Evolutionary conservation across 2,329 filamentous ascomycete species (phyloP).

Genomic region (Apiospora marii): DNA sequence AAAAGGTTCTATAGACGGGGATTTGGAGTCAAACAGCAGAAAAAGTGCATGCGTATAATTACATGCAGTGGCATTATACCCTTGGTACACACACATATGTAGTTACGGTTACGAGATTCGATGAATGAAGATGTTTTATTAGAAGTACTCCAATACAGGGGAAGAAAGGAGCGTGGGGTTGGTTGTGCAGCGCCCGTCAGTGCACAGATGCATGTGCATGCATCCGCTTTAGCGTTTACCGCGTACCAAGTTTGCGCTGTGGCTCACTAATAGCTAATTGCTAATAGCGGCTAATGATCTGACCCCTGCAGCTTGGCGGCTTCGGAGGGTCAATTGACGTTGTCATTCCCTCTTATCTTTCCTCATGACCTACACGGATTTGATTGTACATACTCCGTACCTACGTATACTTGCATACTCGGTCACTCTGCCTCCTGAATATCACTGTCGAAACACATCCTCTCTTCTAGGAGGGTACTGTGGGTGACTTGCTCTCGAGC

Average conservation of each 20-base stretch:
- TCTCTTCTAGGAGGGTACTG: neutral
- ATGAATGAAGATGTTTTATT: neutral
- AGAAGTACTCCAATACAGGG: neutral
- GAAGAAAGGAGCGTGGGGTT: neutral
- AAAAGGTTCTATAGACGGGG: neutral
- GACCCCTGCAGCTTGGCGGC: slow-evolving; percentile 9
- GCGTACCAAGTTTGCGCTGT: neutral
- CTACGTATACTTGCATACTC: neutral
- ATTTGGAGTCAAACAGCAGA: slow-evolving; percentile 13
- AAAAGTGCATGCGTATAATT: slow-evolving; percentile 7
- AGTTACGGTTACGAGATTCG: neutral
- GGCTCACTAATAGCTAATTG: neutral
- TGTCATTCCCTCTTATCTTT: slow-evolving; percentile 13
- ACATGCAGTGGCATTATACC: neutral
- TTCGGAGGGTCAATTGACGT: slow-evolving; percentile 14
- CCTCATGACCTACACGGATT: neutral
- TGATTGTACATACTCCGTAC: neutral
- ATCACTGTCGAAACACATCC: neutral
- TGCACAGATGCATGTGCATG: neutral
- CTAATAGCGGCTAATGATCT: neutral
- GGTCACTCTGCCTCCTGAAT: neutral
- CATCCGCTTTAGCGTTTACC: slow-evolving; percentile 9
- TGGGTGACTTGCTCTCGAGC: neutral
- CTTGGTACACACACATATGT: neutral
- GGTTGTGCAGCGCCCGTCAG: neutral